Base-by-base conservation (phyloP, 164 flowering plant species). In the Nelumbo lutea region DNA sequence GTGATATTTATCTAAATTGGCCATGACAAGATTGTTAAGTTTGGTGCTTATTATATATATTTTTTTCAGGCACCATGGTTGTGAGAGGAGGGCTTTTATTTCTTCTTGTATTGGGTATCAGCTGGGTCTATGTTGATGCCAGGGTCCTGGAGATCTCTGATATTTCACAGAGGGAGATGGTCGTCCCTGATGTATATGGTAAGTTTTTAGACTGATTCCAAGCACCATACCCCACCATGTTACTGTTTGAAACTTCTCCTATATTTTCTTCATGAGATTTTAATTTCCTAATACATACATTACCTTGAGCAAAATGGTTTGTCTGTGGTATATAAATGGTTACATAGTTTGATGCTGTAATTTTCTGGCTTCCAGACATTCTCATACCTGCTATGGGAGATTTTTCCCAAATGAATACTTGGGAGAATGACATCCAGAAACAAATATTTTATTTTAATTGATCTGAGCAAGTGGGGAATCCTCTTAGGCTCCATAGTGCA, bases 11-110 rank as follows among this genome's bases (percentile, higher is more conserved):
- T 41, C 7, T 70, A 55, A 4, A 1, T 63, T 69, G 60, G 14
- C 42, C 53, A 55, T 62, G n/a, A 53, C 11, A 4, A 39, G 38
- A 42, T 58, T 64, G 3, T 9, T 64, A 39, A 64, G 63, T 62
- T 64, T 40, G 47, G 53, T 52, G 5, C 52, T 60, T 15, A 40
- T 4, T 15, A 52, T 27, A 27, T 27, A 38, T 39, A 76, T 62
- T 55, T 44, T 6, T 61, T 72, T 64, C 86, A 82, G 87, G 83
- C 43, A 80, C 68, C 53, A 90, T 90, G 97, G 88, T 77, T 61
- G 56, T 50, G 69, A 85, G 81, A 79, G 67, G 76, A 48, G 80
- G 82, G 75, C 61, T 84, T 56, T 60, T 84, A 41, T 66, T 85
- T 70, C 79, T 89, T 69, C 67, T 82, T 63, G 68, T 86, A 63